Evolutionary conservation across 2,329 filamentous ascomycete genomes (phyloP).

Genomic region (Biscogniauxia sp.): DNA sequence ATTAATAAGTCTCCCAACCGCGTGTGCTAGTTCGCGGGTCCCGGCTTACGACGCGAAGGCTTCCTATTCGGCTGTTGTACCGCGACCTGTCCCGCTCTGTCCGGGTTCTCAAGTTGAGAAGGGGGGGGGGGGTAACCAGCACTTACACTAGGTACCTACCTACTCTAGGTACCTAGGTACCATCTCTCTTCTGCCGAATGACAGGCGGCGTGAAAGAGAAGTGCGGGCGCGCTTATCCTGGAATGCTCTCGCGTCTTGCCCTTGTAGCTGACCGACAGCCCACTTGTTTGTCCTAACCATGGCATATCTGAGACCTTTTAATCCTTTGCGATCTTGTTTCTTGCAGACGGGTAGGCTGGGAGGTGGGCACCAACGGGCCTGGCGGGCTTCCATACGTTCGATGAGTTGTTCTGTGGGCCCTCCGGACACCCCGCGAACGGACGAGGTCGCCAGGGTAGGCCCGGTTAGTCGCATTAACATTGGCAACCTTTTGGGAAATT

Average conservation of each 20-base stretch:
- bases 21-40: slow-evolving; percentile 7
- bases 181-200: not conserved
- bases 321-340: not conserved
- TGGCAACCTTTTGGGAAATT: slow-evolving; percentile 45
- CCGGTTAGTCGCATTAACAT: slow-evolving; percentile 43
- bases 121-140: not conserved
- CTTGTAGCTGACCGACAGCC: not conserved
- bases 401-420: slow-evolving; percentile 42
- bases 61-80: slow-evolving; percentile 19
- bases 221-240: not conserved
- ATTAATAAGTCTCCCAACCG: not conserved
- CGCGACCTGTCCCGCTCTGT: slow-evolving; percentile 2
- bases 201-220: not conserved
- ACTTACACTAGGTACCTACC: too few species aligned
- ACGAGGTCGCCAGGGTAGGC: slow-evolving; percentile 24
- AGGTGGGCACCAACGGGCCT: not conserved
- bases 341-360: not conserved
- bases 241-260: not conserved
- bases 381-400: slow-evolving; percentile 34
- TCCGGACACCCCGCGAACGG: slow-evolving; percentile 19
- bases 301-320: not conserved
- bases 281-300: not conserved
- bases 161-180: too few species aligned
- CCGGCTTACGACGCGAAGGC: slow-evolving; percentile 15
- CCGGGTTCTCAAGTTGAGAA: not conserved